A percentile compares a stretch with the other conserved stretches of the same genome.
Conservation (phyloP, 1,139 yeast species). For the Candida sanyaensis region DNA sequence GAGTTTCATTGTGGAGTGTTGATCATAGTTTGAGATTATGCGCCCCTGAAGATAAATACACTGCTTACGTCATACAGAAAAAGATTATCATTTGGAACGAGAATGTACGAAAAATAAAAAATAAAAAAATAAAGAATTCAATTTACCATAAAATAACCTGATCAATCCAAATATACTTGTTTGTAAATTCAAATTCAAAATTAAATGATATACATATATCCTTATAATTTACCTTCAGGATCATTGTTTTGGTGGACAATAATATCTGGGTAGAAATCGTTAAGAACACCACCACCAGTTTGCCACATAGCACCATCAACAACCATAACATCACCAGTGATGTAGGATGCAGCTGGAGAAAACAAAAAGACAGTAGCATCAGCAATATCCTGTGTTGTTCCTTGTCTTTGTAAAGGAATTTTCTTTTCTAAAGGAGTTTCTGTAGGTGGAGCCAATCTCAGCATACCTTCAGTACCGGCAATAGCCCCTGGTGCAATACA, state of each 20-base stretch:
- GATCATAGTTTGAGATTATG: too few relatives aligned
- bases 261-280: slow-evolving; percentile 37
- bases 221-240: slow-evolving; percentile 19
- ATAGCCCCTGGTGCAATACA: slow-evolving; percentile 92
- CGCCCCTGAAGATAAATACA: too few relatives aligned
- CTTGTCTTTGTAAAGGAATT: slow-evolving; percentile 79
- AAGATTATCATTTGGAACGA: too few relatives aligned
- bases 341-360: slow-evolving; percentile 76
- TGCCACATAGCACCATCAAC: slow-evolving; percentile 97
- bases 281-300: slow-evolving; percentile 46
- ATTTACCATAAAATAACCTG: not conserved
- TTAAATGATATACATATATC: not conserved
- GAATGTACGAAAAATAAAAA: not conserved
- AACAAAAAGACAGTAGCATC: slow-evolving; percentile 83
- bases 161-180: not conserved
- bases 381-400: slow-evolving; percentile 79
- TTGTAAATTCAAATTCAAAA: not conserved
- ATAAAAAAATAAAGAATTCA: not conserved
- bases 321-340: slow-evolving; percentile 75
- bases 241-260: slow-evolving; percentile 28
- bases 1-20: too few relatives aligned
- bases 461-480: slow-evolving; percentile 81
- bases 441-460: slow-evolving; percentile 49
- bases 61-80: not conserved
- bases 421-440: slow-evolving; percentile 38